A percentile compares a stretch with the other conserved stretches of the same genome.
phyloP scores from a whole-genome alignment of 768 basidiomycete species.

The Dioszegia crocea region DNA sequence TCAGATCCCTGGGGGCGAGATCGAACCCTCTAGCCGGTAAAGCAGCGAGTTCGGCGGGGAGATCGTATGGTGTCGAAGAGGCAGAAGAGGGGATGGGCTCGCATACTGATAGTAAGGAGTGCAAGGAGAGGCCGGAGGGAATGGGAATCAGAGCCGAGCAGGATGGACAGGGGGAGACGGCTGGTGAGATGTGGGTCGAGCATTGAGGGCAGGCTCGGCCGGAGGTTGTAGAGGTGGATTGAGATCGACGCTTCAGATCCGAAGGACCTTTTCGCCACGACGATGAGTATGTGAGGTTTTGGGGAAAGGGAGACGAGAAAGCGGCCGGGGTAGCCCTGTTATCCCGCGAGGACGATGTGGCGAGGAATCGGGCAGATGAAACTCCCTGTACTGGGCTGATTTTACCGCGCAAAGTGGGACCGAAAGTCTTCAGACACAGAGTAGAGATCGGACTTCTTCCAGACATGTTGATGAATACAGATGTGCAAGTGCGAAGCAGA shows the following conservation, averaged over 20 bases:
- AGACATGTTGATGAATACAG: too few species aligned
- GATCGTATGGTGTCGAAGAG: constrained; percentile 17
- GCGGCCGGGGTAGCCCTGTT: too few species aligned
- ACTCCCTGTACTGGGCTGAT: too few species aligned
- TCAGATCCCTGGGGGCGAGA: constrained; percentile 61
- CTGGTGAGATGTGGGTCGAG: constrained; percentile 58
- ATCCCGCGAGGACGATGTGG: too few species aligned
- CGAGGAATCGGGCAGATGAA: too few species aligned
- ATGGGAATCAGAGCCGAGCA: constrained; percentile 67
- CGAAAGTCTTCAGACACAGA: too few species aligned
- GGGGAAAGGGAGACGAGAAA: not conserved
- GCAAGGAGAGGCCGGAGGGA: constrained; percentile 58
- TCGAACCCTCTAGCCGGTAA: constrained; percentile 54
- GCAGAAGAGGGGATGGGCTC: constrained; percentile 49
- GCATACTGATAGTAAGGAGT: constrained; percentile 66
- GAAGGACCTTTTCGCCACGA: too few species aligned
- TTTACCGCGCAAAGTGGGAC: too few species aligned
- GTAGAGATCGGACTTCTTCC: too few species aligned
- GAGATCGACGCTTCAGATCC: too few species aligned
- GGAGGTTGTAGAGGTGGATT: constrained; percentile 1
- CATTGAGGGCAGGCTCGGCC: constrained; percentile 62
- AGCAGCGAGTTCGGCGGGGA: constrained; percentile 23
- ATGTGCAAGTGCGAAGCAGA: too few species aligned
- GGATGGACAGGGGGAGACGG: constrained; percentile 66
- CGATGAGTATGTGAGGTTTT: not conserved